Base-by-base conservation (phyloP, 805 yeast genomes). In the Ogataea trehaloabstinens region DNA sequence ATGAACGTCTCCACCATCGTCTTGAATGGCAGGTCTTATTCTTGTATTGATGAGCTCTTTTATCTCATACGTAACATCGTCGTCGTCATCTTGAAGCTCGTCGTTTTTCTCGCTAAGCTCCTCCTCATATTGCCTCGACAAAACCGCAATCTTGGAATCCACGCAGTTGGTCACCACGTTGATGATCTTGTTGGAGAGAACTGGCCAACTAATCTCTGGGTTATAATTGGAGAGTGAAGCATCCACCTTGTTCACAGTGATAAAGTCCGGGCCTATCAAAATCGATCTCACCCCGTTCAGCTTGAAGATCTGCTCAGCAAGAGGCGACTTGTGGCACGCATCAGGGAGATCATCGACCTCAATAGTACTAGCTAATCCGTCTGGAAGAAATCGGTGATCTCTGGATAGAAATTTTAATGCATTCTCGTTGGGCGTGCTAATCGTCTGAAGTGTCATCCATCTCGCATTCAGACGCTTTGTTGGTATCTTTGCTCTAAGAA, bases 1-100 rank as follows among this genome's bases (percentile, higher is more conserved):
- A 51, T 80, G 85, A 31, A 81, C 74, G 53, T 81, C 88, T 4
- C 88, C 88, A 32, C 88, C 88, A 52, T 81, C 88, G 44, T 81
- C 88, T 55, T 80, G 85, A 44, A 81, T 71, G 0, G 87, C 86
- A 2, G 88, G 88, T 56, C 84, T 71, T 34, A 81, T 81, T 53
- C 85, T 70, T 1, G 88, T 81, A 56, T 78, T 79, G 25, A 81
- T 78, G 46, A 81, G 62, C 56, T 81, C 88, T 49, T 81, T 81
- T 50, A 81, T 81, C 74, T 80, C 82, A 19, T 73, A 70, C 5
- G 79, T 76, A 15, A 81, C 66, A 46, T 81, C 88, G 43, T 79
- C 85, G 45, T 81, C 87, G 10, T 78, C 80, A 18, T 81, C 86
- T 32, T 53, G 55, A 3, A 63, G 59, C 34, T 55, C 60, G 22